A percentile compares a stretch with the other conserved stretches of the same genome.
Conservation (phyloP, 495 filamentous ascomycete genomes). For the Podospora pseudoanserina region DNA sequence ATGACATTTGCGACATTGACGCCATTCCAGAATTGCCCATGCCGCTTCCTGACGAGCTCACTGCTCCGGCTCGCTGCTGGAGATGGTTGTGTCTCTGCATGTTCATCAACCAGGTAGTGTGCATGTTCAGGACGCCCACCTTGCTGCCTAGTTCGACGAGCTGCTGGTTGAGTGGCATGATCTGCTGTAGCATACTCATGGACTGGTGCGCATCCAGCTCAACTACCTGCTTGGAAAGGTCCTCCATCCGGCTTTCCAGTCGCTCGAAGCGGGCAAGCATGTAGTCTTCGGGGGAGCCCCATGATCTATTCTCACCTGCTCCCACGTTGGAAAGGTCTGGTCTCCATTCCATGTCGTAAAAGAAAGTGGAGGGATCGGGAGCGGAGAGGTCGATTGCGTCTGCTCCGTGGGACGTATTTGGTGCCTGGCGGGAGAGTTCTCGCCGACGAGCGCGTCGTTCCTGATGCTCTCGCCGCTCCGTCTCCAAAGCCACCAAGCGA, state of each 20-base stretch:
- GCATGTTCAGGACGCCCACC: slow-evolving; percentile 51
- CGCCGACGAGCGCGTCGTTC: slow-evolving; percentile 3
- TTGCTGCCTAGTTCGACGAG: slow-evolving; percentile 50
- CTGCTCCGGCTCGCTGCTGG: slow-evolving; percentile 16
- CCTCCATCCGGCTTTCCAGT: slow-evolving; percentile 46
- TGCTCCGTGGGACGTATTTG: neutral
- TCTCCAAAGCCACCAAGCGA: slow-evolving; percentile 20
- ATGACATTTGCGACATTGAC: neutral
- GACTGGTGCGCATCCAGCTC: slow-evolving; percentile 49
- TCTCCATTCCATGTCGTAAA: slow-evolving; percentile 1
- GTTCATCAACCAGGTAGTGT: slow-evolving; percentile 54
- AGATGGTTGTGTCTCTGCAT: slow-evolving; percentile 26
- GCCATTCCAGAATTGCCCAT: neutral
- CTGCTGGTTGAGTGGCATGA: slow-evolving; percentile 48
- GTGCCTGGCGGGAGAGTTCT: slow-evolving; percentile 1
- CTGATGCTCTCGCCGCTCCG: slow-evolving; percentile 1
- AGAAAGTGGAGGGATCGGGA: slow-evolving; percentile 1
- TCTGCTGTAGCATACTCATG: slow-evolving; percentile 49
- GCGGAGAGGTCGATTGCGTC: slow-evolving; percentile 7
- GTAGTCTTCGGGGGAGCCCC: slow-evolving; percentile 29
- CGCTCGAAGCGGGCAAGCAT: slow-evolving; percentile 48
- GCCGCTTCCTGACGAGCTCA: neutral
- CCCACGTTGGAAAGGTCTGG: slow-evolving; percentile 6
- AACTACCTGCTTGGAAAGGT: slow-evolving; percentile 40
- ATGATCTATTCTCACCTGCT: neutral